Evolutionary conservation across 345 rosid species (phyloP), one percentile per base, ranked within the genome.

Genomic region (Bruguiera parviflora): DNA sequence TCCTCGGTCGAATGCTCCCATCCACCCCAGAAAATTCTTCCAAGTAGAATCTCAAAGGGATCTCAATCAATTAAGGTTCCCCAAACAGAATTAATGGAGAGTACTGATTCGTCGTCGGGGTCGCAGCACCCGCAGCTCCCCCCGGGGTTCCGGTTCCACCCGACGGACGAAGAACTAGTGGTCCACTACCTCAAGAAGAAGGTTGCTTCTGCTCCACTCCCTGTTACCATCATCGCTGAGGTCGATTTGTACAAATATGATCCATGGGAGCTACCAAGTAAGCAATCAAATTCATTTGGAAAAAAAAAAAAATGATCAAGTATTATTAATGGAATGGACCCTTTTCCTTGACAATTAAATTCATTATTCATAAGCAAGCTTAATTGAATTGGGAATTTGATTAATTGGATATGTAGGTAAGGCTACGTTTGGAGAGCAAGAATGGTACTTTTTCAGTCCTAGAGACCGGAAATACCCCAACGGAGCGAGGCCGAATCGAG

Each of bases 181-280:
- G 87, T 86, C 46, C 96, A 95, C 82, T 95, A 95, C 72, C 94
- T 95, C 56, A 90, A 95, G 76, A 91, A 85, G 74, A 95, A 95
- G 73, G 87, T 85, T 1, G 76, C 83, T 5, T 90, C 96, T 1
- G 79, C 81, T 75, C 96, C 93, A 22, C 80, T 90, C 51, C 97
- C 99, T 0, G 96, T 92, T 16, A 72, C 96, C 13, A 88, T 95
- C 56, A 87, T 95, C 37, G 93, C 99, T 52, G 99, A 92, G 53
- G 87, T 95, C 56, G 96, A 95, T 79, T 83, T 95, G 7, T 95
- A 95, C 73, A 95, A 95, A 74, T 92, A 86, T 69, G 99, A 95
- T 82, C 99, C 99, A 2, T 92, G 99, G 99, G 97, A 95, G 70
- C 88, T 95, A 13, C 99, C 99, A 13, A 89, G 99, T 94, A 71